Conservation (phyloP, 1,284 basidiomycete species). For the Gomphus bonarii region DNA sequence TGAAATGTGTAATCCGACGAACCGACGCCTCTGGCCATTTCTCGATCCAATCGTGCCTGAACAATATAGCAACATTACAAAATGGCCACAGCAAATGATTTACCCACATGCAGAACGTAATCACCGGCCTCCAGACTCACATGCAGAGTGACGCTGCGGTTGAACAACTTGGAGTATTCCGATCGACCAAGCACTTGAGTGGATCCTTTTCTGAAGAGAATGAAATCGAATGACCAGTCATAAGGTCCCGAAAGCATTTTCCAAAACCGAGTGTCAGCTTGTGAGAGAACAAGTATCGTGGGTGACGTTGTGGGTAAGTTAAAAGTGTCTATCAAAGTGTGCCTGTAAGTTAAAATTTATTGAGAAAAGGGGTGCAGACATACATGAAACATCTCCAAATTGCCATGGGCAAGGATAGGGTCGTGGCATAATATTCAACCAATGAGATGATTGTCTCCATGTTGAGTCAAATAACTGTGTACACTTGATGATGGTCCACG, state of each 20-base stretch:
- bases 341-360: neutral
- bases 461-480: constrained; percentile 35
- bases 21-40: neutral
- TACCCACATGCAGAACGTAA: constrained; percentile 41
- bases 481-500: constrained; percentile 34
- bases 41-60: constrained; percentile 32
- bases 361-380: constrained; percentile 16
- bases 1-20: neutral
- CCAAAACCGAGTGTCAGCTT: constrained; percentile 37
- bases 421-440: constrained; percentile 30
- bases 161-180: constrained; percentile 15
- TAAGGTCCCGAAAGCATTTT: constrained; percentile 24
- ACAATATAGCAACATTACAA: neutral
- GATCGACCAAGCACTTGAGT: constrained; percentile 28
- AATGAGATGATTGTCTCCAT: constrained; percentile 39
- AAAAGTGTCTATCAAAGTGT: constrained; percentile 30
- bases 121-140: constrained; percentile 34
- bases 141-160: constrained; percentile 33
- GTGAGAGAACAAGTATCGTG: constrained; percentile 36
- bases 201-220: constrained; percentile 34
- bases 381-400: constrained; percentile 40
- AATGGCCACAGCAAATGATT: too few species aligned
- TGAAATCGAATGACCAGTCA: constrained; percentile 34
- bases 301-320: constrained; percentile 26
- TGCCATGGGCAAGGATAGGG: constrained; percentile 31